These are phyloP conservation scores for Phytophthora pisi DNA, from an alignment of 352 stramenopile genomes.

Conservation along the genomic window DNA sequence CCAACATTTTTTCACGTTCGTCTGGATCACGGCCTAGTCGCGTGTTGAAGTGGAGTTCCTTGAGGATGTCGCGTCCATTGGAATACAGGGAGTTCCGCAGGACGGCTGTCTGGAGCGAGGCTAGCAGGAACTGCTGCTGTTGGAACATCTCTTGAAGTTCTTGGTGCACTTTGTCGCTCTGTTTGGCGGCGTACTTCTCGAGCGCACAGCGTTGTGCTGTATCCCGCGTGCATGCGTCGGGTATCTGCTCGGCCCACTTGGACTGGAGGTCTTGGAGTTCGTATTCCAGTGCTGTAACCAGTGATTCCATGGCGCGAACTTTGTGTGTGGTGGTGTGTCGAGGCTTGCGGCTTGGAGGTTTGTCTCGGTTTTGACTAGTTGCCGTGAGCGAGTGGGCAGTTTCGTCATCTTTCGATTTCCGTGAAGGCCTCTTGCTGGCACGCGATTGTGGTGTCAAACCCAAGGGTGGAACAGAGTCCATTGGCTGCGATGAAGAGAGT, in stretches of 20 bases:
- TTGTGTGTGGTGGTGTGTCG: not conserved
- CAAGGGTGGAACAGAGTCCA: too few species aligned
- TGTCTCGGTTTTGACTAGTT: too few species aligned
- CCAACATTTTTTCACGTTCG: not conserved
- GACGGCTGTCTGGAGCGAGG: not conserved
- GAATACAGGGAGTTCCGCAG: not conserved
- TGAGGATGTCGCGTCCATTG: not conserved
- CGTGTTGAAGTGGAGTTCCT: not conserved
- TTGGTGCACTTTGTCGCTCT: not conserved
- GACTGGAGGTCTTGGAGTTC: conserved; percentile 20
- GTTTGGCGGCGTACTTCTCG: not conserved
- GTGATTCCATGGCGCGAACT: conserved; percentile 9
- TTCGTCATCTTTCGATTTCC: not conserved
- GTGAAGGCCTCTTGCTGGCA: too few species aligned
- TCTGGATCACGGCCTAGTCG: not conserved
- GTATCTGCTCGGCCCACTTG: conserved; percentile 29
- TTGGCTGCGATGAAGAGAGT: too few species aligned
- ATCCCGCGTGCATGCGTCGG: conserved; percentile 2
- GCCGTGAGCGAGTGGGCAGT: too few species aligned
- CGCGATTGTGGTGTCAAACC: too few species aligned
- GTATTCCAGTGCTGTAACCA: conserved; percentile 32
- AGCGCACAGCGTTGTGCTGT: not conserved
- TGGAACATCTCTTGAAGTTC: not conserved
- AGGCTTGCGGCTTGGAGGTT: not conserved
- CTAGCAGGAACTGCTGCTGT: not conserved